Evolutionary conservation across 176 grass and related monocot genomes (phyloP).

Genomic region (Thinopyrum elongatum): DNA sequence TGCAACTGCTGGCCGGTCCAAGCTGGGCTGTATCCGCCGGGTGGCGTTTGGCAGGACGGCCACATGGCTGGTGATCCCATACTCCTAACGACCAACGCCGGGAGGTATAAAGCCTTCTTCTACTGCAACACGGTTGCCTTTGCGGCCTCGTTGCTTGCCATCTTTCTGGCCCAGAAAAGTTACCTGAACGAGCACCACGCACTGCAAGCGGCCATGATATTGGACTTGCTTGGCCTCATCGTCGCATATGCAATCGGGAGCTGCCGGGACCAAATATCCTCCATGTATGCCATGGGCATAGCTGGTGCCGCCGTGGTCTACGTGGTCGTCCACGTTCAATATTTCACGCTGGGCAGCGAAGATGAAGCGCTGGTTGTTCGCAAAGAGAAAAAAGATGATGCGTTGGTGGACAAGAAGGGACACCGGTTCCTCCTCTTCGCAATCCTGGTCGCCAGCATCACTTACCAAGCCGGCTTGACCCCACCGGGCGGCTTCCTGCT

Average conservation of each 20-base stretch:
- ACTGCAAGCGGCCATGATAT: slow-evolving; percentile 10
- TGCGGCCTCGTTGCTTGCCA: slow-evolving; percentile 30
- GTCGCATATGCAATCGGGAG: slow-evolving; percentile 28
- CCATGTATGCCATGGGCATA: slow-evolving; percentile 14
- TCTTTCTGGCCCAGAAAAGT: slow-evolving; percentile 24
- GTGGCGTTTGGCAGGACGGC: slow-evolving; percentile 30
- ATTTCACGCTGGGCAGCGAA: background rate
- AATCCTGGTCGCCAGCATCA: slow-evolving; percentile 20
- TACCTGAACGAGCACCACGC: background rate
- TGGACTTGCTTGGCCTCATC: slow-evolving; percentile 31
- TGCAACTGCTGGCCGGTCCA: slow-evolving; percentile 33
- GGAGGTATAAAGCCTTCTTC: slow-evolving; percentile 32
- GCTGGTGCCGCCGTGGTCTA: background rate
- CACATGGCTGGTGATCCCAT: slow-evolving; percentile 12
- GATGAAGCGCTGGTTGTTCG: background rate
- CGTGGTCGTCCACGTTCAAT: background rate
- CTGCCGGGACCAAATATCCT: background rate
- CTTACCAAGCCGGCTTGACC: slow-evolving; percentile 42
- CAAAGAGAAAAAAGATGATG: background rate
- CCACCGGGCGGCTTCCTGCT: slow-evolving; percentile 28
- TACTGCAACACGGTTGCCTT: slow-evolving; percentile 45
- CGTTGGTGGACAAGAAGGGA: background rate
- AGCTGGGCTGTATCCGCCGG: slow-evolving; percentile 32
- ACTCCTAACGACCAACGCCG: background rate
- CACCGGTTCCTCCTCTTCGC: slow-evolving; percentile 25